Evolutionary conservation across 2,329 filamentous ascomycete species (phyloP), one percentile per base, ranked within the genome.

Genomic region (Epichloe brachyelytri): DNA sequence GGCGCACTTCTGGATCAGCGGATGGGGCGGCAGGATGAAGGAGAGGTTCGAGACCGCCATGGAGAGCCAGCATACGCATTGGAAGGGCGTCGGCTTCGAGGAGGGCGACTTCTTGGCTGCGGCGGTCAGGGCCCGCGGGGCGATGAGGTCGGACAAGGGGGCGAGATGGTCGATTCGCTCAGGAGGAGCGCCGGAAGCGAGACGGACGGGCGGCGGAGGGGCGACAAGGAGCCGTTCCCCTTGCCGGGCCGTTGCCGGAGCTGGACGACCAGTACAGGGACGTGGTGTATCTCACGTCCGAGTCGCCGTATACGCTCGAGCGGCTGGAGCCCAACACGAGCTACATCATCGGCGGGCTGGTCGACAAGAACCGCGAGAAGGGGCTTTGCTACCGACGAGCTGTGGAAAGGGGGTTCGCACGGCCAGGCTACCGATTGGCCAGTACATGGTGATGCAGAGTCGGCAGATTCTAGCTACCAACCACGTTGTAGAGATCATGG

Each of bases 281-380:
- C 46, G 74, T 96, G 6, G 79, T 98, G 52, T 98, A 98, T 63
- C 79, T 98, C 4, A 88, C 88, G 7, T 89, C 89, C 15, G 93
- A 98, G 66, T 94, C 88, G n/a, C 82, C 86, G 0, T 77, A 95
- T 58, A 91, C 86, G 0, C 76, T 98, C 33, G 83, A 85, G 5
- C 79, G 86, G 43, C 77, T 98, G 43, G 88, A 90, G 64, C 88
- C 90, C 0, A 85, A 93, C 68, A 89, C 85, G 54, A 91, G 82
- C 53, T 98, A 98, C 66, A 85, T 98, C 55, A 85, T 98, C 51
- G 93, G 93, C 37, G 93, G 91, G 0, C 75, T 98, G 37, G 93
- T 98, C 26, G 93, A 98, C 71, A 90, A 90, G 70, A 98, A 98
- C 68, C 80, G 93, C 43, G 85, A 98, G 68, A 98, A 98, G 71